Evolutionary conservation across 306 rosid species (phyloP).

Genomic region (Casuarina equisetifolia): DNA sequence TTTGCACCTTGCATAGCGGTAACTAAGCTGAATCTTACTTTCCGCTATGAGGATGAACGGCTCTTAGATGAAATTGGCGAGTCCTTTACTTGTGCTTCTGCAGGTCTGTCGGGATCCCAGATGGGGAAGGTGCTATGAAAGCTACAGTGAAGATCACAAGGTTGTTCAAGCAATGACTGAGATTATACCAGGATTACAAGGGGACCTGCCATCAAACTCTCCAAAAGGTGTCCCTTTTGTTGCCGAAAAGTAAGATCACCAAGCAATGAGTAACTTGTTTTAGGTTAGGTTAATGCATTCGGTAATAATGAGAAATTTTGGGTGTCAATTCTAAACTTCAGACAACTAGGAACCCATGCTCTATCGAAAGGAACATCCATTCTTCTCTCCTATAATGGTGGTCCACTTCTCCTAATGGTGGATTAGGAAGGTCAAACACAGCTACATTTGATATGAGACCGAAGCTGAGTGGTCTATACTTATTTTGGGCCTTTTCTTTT

Average conservation of each 20-base stretch:
- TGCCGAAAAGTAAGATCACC: background rate
- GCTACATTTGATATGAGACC: background rate
- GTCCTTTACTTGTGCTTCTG: background rate
- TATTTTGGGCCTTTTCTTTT: too few species aligned
- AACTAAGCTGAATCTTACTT: background rate
- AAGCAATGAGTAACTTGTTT: too few species aligned
- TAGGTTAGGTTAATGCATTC: too few species aligned
- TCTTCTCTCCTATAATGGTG: background rate
- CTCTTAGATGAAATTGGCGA: background rate
- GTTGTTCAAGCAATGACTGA: background rate
- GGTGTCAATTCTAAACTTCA: background rate
- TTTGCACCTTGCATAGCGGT: constrained; percentile 14
- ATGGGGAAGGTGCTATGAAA: constrained; percentile 6
- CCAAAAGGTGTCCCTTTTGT: constrained; percentile 4
- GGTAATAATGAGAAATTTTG: background rate
- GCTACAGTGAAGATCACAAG: constrained; percentile 4
- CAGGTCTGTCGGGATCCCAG: constrained; percentile 12
- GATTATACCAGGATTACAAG: constrained; percentile 1
- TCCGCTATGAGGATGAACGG: background rate
- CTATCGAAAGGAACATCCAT: background rate
- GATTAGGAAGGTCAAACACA: background rate
- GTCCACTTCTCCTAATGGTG: background rate
- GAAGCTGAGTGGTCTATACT: background rate
- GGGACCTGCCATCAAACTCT: background rate
- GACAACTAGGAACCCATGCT: background rate